A percentile compares a stretch with the other conserved stretches of the same genome.
phyloP scores from a whole-genome alignment of 495 filamentous ascomycete species.

The Daldinia caldariorum region DNA sequence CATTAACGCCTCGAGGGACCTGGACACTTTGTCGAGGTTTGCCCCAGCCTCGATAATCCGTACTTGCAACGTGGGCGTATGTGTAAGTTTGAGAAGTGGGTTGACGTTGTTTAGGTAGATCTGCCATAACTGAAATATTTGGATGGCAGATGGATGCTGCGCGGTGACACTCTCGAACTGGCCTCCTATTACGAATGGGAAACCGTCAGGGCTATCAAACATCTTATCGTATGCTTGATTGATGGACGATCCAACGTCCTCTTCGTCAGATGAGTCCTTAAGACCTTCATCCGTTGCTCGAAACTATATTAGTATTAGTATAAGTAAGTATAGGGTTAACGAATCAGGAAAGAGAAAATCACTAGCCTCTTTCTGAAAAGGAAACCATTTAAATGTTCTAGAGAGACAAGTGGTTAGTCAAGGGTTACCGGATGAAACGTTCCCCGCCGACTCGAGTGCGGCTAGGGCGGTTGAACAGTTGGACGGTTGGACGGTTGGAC shows the following conservation, averaged over 20 bases:
- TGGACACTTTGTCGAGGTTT: constrained; percentile 58
- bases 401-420: constrained; percentile 22
- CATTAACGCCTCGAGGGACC: constrained; percentile 63
- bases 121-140: constrained; percentile 80
- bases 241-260: constrained; percentile 62
- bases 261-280: constrained; percentile 69
- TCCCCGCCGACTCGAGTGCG: constrained; percentile 27
- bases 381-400: constrained; percentile 55
- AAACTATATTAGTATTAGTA: constrained; percentile 49
- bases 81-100: constrained; percentile 73
- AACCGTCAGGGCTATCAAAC: constrained; percentile 63
- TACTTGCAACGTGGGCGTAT: constrained; percentile 69
- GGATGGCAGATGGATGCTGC: constrained; percentile 72
- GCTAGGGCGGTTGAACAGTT: background rate
- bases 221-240: constrained; percentile 65
- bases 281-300: constrained; percentile 53
- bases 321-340: constrained; percentile 15
- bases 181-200: constrained; percentile 67
- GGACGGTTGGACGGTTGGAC: background rate
- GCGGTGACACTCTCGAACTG: constrained; percentile 57
- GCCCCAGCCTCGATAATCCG: constrained; percentile 61
- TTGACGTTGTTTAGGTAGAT: constrained; percentile 75
- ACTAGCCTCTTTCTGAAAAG: constrained; percentile 56
- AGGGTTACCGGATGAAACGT: constrained; percentile 5
- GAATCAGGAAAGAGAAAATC: constrained; percentile 3